Percentiles rank a stretch among this genome's conserved stretches.
These are phyloP conservation scores for Petunia axillaris DNA, from an alignment of 257 asterid genomes.

Conservation along the genomic window DNA sequence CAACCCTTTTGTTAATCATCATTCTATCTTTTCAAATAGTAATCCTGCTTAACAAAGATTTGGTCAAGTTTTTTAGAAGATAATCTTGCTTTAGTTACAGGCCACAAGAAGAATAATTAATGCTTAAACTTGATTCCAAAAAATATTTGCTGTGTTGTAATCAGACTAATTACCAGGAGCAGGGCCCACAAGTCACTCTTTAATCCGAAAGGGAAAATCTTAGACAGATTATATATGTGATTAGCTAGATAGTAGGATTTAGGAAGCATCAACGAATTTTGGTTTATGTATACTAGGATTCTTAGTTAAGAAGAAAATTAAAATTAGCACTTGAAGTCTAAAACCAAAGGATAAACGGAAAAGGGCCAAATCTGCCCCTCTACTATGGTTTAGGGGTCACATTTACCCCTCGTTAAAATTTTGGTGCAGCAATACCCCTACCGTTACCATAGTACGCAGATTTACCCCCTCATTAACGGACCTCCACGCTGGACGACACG, in stretches of 20 bases:
- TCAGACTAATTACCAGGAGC: background rate
- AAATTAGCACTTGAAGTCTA: background rate
- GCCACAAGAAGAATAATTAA: conserved; percentile 6
- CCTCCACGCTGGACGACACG: no score
- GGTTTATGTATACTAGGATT: background rate
- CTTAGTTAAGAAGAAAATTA: background rate
- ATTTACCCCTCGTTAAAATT: no score
- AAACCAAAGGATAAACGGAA: no score
- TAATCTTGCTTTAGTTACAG: background rate
- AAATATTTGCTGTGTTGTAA: background rate
- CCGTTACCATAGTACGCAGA: no score
- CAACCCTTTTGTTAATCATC: background rate
- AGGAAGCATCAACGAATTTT: background rate
- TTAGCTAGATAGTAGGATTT: background rate
- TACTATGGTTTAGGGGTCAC: no score
- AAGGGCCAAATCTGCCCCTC: no score
- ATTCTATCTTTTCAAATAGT: background rate
- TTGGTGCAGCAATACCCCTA: no score
- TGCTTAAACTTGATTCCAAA: background rate
- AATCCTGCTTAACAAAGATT: background rate
- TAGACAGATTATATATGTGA: no score
- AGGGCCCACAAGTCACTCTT: background rate
- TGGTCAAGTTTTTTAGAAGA: background rate
- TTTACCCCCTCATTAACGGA: no score
- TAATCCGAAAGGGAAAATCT: background rate